Conservation (phyloP, 495 filamentous ascomycete genomes). For the Lasiosphaeriaceae sp. region DNA sequence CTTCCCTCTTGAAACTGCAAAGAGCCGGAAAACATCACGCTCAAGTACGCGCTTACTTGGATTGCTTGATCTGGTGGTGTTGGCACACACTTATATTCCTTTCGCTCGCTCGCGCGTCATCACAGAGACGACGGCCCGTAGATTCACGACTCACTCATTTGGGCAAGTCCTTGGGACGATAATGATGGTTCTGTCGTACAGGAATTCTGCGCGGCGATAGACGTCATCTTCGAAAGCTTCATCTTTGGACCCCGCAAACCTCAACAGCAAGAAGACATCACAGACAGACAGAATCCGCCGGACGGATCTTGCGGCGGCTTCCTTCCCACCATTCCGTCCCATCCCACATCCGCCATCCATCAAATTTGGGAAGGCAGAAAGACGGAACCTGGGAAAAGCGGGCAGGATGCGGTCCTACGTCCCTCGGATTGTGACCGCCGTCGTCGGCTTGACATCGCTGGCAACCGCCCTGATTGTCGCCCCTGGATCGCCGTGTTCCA, state of each 20-base stretch:
- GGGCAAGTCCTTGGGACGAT: background rate
- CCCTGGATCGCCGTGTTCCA: constrained; percentile 37
- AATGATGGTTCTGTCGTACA: constrained; percentile 25
- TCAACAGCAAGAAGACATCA: background rate
- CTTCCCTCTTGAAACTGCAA: background rate
- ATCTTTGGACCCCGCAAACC: constrained; percentile 14
- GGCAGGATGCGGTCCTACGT: constrained; percentile 19
- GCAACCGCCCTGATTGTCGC: constrained; percentile 32
- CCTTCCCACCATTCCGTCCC: background rate
- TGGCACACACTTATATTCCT: too few relatives aligned
- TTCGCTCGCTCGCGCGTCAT: too few relatives aligned
- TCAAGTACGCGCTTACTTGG: constrained; percentile 1
- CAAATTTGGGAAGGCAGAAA: background rate
- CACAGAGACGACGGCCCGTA: too few relatives aligned
- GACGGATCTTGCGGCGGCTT: background rate
- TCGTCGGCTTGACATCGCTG: constrained; percentile 23
- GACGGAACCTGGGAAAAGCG: background rate
- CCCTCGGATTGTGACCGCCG: constrained; percentile 14
- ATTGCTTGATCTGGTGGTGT: background rate
- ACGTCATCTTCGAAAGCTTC: constrained; percentile 16
- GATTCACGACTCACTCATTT: too few relatives aligned
- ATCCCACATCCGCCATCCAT: background rate
- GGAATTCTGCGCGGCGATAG: constrained; percentile 18
- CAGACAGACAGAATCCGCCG: background rate
- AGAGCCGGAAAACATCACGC: background rate